Evolutionary conservation across 768 basidiomycete genomes (phyloP).

Genomic region (Gloeostereum incarnatum): DNA sequence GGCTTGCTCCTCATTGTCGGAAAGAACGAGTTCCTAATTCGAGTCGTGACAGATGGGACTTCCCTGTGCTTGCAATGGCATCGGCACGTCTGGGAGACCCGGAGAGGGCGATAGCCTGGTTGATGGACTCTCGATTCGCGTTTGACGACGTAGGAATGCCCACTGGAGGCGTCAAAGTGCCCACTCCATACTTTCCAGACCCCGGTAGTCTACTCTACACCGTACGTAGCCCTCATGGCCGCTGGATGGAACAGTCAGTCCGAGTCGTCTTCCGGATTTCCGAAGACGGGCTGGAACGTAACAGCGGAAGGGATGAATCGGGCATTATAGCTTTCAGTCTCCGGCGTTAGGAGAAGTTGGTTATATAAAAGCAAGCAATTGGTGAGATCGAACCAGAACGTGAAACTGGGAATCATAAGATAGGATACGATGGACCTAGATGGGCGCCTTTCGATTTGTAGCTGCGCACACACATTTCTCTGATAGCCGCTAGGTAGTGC

Average conservation of each 20-base stretch:
- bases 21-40: no score
- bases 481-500: no score
- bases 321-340: no score
- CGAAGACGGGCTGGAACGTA: constrained; percentile 27
- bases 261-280: constrained; percentile 30
- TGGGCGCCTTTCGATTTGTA: no score
- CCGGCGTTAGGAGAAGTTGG: no score
- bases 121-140: constrained; percentile 41
- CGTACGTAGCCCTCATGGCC: constrained; percentile 50
- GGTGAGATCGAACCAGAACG: no score
- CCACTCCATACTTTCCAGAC: constrained; percentile 45
- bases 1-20: constrained; percentile 6
- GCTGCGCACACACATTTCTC: no score
- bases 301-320: constrained; percentile 23
- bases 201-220: constrained; percentile 41
- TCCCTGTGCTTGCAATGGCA: constrained; percentile 54
- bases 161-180: constrained; percentile 32
- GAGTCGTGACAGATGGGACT: constrained; percentile 43
- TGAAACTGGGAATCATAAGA: no score
- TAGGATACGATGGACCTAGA: no score
- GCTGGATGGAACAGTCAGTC: constrained; percentile 42
- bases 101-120: constrained; percentile 42
- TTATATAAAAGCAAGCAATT: no score
- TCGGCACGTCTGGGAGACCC: constrained; percentile 45
- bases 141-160: constrained; percentile 60